phyloP scores from a whole-genome alignment of 116 monocot genomes.

The Dioscorea cayenensis region DNA sequence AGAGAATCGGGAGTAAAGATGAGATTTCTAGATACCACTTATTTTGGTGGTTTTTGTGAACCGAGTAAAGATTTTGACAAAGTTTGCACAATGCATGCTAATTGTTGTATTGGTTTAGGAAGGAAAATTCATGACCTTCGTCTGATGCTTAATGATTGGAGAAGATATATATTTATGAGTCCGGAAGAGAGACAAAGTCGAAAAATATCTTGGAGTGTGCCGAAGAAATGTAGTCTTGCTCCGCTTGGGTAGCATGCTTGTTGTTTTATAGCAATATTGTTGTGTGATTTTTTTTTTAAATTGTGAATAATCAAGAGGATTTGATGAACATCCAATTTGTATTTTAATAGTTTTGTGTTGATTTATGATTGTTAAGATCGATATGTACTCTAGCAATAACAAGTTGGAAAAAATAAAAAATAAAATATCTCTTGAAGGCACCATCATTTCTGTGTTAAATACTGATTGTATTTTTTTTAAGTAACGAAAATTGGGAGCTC shows the following conservation, averaged over 20 bases:
- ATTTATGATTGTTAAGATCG: no score
- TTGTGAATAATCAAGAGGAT: no score
- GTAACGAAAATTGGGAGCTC: no score
- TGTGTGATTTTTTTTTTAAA: no score
- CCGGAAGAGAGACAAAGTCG: conserved; percentile 12
- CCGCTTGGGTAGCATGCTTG: neutral
- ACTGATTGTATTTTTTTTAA: no score
- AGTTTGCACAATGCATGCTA: conserved; percentile 69
- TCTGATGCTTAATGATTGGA: conserved; percentile 59
- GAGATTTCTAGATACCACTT: conserved; percentile 37
- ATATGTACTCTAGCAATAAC: no score
- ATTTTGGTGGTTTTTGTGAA: conserved; percentile 64
- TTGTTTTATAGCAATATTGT: no score
- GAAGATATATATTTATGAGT: conserved; percentile 28
- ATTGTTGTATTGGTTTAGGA: conserved; percentile 50
- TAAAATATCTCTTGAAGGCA: no score
- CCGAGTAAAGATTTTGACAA: conserved; percentile 51
- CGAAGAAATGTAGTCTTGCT: conserved; percentile 44
- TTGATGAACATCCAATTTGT: no score
- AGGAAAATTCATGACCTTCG: conserved; percentile 43
- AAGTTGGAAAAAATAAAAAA: no score
- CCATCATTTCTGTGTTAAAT: no score
- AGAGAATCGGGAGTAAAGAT: conserved; percentile 31
- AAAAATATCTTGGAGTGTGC: conserved; percentile 31
- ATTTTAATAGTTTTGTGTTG: no score